Percentiles rank a stretch among this genome's conserved stretches.
phyloP scores from a whole-genome alignment of 352 stramenopile genomes.

The Aphanomyces stellatus region DNA sequence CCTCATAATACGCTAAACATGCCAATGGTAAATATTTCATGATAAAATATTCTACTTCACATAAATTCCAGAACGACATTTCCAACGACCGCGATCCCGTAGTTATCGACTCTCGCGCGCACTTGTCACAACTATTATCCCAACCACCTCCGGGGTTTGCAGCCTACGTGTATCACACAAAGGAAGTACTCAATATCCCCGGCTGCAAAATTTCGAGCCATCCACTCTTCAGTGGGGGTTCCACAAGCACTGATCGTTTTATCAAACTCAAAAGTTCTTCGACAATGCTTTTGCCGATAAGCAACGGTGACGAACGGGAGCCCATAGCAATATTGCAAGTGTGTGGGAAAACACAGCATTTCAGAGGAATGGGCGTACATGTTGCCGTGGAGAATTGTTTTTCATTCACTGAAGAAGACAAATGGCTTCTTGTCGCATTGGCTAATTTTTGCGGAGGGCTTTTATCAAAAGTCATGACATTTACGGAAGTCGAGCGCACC shows the following conservation, averaged over 20 bases:
- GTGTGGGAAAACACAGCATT: conserved; percentile 47
- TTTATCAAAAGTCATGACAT: conserved; percentile 62
- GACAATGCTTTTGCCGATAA: conserved; percentile 46
- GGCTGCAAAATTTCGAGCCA: conserved; percentile 41
- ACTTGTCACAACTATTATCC: neutral
- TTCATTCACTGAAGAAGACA: conserved; percentile 50
- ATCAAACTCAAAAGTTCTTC: conserved; percentile 46
- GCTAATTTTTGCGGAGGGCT: conserved; percentile 54
- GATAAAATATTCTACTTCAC: too few species aligned
- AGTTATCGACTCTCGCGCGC: too few species aligned
- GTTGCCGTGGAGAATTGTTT: conserved; percentile 52
- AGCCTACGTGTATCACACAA: conserved; percentile 57
- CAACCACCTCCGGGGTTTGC: conserved; percentile 39
- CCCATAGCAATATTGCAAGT: conserved; percentile 49
- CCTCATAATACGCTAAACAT: too few species aligned
- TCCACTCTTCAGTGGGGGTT: conserved; percentile 39
- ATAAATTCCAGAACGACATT: too few species aligned
- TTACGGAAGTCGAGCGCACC: conserved; percentile 72
- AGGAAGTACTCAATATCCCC: conserved; percentile 43
- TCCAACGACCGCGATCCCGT: too few species aligned
- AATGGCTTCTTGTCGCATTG: conserved; percentile 39
- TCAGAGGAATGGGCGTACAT: conserved; percentile 47
- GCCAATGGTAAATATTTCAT: too few species aligned
- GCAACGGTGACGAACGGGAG: conserved; percentile 20
- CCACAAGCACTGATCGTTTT: conserved; percentile 53